phyloP scores from a whole-genome alignment of 2,329 filamentous ascomycete genomes.

The Gremmenia infestans region DNA sequence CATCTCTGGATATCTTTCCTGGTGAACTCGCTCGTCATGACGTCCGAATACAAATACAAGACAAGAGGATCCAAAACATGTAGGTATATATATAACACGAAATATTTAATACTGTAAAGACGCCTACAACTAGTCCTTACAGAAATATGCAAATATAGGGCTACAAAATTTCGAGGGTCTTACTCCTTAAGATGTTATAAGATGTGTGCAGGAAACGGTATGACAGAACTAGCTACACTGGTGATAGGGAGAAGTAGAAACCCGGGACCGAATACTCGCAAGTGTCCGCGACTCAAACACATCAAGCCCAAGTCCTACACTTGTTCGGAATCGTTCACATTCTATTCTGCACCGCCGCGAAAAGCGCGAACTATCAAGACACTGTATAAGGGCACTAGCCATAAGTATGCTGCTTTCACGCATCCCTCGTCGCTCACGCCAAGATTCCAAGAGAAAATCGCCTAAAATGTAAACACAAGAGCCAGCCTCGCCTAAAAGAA shows the following conservation, averaged over 20 bases:
- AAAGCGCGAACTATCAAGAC: slow-evolving; percentile 5
- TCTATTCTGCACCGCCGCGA: background rate
- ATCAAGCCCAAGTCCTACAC: background rate
- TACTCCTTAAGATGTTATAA: background rate
- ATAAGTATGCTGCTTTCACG: slow-evolving; percentile 8
- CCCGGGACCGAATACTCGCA: background rate
- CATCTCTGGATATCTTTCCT: slow-evolving; percentile 32
- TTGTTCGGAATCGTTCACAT: background rate
- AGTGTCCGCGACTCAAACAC: background rate
- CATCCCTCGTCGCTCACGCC: slow-evolving; percentile 1
- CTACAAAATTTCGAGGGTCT: background rate
- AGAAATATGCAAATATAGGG: background rate
- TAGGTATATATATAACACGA: background rate
- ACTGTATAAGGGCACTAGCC: slow-evolving; percentile 3
- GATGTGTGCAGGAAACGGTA: background rate
- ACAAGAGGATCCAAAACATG: background rate
- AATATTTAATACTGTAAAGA: background rate
- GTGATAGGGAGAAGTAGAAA: background rate
- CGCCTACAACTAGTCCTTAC: background rate
- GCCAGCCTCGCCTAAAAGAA: too few relatives aligned
- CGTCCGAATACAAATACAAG: background rate
- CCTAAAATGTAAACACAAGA: slow-evolving; percentile 2
- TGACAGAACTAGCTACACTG: background rate
- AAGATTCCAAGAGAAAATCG: background rate
- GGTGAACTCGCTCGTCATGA: slow-evolving; percentile 35